phyloP scores from a whole-genome alignment of 495 filamentous ascomycete species.

The Hypoxylon intermedium region DNA sequence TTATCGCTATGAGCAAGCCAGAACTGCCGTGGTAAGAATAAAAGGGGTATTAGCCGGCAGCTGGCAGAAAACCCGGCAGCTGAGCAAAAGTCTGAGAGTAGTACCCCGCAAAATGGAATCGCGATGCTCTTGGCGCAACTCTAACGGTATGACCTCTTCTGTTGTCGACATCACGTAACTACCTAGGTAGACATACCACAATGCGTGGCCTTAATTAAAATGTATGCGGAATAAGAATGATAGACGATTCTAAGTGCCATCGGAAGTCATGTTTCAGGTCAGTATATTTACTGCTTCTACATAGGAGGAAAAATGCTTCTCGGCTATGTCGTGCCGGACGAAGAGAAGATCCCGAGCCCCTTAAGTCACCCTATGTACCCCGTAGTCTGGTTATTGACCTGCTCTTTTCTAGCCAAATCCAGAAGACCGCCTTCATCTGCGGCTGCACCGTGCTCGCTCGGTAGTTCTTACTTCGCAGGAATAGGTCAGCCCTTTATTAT shows the following conservation, averaged over 20 bases:
- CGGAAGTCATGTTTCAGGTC: constrained; percentile 33
- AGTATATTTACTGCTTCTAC: constrained; percentile 11
- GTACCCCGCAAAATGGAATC: too few species aligned
- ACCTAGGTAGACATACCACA: not conserved
- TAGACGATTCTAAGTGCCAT: not conserved
- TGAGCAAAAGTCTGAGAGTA: too few species aligned
- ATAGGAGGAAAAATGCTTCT: not conserved
- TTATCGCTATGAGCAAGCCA: too few species aligned
- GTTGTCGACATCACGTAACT: too few species aligned
- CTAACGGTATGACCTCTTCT: too few species aligned
- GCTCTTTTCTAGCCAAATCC: constrained; percentile 52
- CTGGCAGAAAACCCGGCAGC: too few species aligned
- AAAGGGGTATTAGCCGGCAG: too few species aligned
- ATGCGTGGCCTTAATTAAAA: not conserved
- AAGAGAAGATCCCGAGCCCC: not conserved
- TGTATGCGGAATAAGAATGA: not conserved
- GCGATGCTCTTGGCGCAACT: too few species aligned
- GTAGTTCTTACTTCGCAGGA: constrained; percentile 83
- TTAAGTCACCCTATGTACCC: not conserved
- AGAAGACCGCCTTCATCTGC: constrained; percentile 64
- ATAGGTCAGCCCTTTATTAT: constrained; percentile 46
- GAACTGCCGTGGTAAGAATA: too few species aligned
- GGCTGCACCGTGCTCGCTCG: constrained; percentile 83
- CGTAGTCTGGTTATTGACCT: constrained; percentile 2
- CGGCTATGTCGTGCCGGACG: not conserved